Evolutionary conservation across 192 early-diverging fungal genomes (phyloP).

Genomic region (Thamnidium elegans): DNA sequence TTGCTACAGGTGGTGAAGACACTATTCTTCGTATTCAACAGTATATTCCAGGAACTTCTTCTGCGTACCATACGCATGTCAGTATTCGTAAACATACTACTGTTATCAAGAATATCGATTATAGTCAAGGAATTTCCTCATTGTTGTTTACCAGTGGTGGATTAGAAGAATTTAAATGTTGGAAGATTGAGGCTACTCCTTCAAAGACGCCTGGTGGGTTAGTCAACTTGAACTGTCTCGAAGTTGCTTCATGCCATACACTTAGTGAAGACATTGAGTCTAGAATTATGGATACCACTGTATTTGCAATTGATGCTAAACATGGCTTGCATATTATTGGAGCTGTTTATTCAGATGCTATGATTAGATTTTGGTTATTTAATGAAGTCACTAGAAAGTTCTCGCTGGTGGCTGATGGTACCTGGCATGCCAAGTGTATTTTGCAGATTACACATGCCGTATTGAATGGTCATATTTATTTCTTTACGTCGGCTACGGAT

Average conservation of each 20-base stretch:
- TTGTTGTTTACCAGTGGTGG: slow-evolving; percentile 64
- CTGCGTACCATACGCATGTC: slow-evolving; percentile 13
- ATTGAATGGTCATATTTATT: slow-evolving; percentile 38
- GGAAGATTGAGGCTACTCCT: slow-evolving; percentile 44
- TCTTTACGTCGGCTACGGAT: slow-evolving; percentile 57
- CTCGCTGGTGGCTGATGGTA: slow-evolving; percentile 43
- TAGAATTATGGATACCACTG: slow-evolving; percentile 74
- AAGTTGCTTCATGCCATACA: slow-evolving; percentile 41
- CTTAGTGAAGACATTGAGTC: slow-evolving; percentile 55
- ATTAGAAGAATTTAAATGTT: slow-evolving; percentile 62
- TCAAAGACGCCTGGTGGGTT: slow-evolving; percentile 13
- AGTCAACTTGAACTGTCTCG: slow-evolving; percentile 43
- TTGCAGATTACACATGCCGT: slow-evolving; percentile 51
- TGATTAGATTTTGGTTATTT: slow-evolving; percentile 61
- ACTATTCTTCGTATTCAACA: slow-evolving; percentile 52
- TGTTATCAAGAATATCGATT: slow-evolving; percentile 49
- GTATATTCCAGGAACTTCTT: slow-evolving; percentile 34
- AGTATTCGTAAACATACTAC: slow-evolving; percentile 51
- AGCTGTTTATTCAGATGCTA: slow-evolving; percentile 73
- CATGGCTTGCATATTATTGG: slow-evolving; percentile 52
- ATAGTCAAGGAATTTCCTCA: slow-evolving; percentile 31
- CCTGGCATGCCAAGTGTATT: slow-evolving; percentile 63
- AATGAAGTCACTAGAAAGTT: slow-evolving; percentile 50
- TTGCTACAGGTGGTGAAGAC: slow-evolving; percentile 60
- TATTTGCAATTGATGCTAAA: slow-evolving; percentile 30